phyloP scores from a whole-genome alignment of 495 filamentous ascomycete species.

The Massariosphaeria phaeospora region DNA sequence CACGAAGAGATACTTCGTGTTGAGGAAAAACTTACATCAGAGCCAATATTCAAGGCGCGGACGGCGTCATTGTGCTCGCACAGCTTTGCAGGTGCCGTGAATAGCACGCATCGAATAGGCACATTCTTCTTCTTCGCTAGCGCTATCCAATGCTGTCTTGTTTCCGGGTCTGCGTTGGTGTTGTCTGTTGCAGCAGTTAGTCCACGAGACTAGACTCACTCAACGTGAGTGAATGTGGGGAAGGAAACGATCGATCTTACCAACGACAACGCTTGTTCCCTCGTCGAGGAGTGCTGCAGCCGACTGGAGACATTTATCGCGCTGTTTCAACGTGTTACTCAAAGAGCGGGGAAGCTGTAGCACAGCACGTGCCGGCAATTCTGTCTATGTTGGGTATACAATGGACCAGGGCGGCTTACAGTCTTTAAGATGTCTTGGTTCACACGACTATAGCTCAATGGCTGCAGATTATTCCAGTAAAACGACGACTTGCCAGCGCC shows the following conservation, averaged over 20 bases:
- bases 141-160: constrained; percentile 66
- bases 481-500: constrained; percentile 89
- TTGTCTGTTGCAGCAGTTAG: constrained; percentile 59
- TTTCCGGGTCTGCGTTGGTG: constrained; percentile 78
- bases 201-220: background rate
- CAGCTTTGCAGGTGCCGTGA: constrained; percentile 64
- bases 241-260: constrained; percentile 41
- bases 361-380: constrained; percentile 19
- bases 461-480: constrained; percentile 72
- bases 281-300: constrained; percentile 59
- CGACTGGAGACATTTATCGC: constrained; percentile 78
- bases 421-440: constrained; percentile 91
- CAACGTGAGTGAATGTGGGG: background rate
- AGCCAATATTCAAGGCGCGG: constrained; percentile 60
- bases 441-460: constrained; percentile 74
- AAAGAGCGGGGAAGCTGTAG: constrained; percentile 19
- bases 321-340: constrained; percentile 45
- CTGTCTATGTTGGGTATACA: no score
- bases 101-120: constrained; percentile 80
- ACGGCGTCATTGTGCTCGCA: constrained; percentile 90
- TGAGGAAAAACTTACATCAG: constrained; percentile 40
- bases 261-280: constrained; percentile 66
- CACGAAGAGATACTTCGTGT: constrained; percentile 5
- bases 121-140: constrained; percentile 65
- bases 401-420: constrained; percentile 44